Conservation (phyloP, 495 filamentous ascomycete species). For the Astrocystis sublimbata region DNA sequence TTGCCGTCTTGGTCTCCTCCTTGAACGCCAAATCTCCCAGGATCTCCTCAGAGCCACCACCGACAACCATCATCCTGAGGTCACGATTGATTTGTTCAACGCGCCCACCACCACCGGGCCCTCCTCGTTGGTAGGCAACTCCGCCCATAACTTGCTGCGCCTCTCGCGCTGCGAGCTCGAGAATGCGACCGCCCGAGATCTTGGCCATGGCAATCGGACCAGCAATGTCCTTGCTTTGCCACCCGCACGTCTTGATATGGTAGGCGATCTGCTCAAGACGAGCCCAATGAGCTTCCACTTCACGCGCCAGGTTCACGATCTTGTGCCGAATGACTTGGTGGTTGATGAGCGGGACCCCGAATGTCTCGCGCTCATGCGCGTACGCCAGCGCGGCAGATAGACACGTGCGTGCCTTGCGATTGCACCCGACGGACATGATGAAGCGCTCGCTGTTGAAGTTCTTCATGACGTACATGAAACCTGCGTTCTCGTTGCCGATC, state of each 20-base stretch:
- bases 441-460: constrained; percentile 55
- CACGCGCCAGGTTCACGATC: constrained; percentile 45
- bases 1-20: constrained; percentile 42
- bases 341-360: constrained; percentile 46
- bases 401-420: constrained; percentile 50
- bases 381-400: constrained; percentile 50
- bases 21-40: constrained; percentile 54
- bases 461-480: constrained; percentile 75
- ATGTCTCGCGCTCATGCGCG: constrained; percentile 48
- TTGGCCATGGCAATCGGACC: constrained; percentile 45
- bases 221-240: constrained; percentile 10
- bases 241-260: constrained; percentile 12
- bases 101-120: constrained; percentile 44
- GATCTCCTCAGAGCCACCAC: constrained; percentile 61
- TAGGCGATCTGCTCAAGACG: constrained; percentile 48
- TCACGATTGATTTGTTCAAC: constrained; percentile 61
- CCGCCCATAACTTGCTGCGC: constrained; percentile 64
- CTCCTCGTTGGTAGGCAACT: constrained; percentile 55
- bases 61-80: constrained; percentile 58
- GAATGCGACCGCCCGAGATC: constrained; percentile 54
- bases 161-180: constrained; percentile 60
- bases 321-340: constrained; percentile 51
- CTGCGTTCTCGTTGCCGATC: constrained; percentile 71
- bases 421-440: constrained; percentile 43
- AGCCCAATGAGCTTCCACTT: constrained; percentile 49